Percentiles rank a stretch among this genome's conserved stretches.
Evolutionary conservation across 495 filamentous ascomycete species (phyloP).

Genomic region (Cercophora samala): DNA sequence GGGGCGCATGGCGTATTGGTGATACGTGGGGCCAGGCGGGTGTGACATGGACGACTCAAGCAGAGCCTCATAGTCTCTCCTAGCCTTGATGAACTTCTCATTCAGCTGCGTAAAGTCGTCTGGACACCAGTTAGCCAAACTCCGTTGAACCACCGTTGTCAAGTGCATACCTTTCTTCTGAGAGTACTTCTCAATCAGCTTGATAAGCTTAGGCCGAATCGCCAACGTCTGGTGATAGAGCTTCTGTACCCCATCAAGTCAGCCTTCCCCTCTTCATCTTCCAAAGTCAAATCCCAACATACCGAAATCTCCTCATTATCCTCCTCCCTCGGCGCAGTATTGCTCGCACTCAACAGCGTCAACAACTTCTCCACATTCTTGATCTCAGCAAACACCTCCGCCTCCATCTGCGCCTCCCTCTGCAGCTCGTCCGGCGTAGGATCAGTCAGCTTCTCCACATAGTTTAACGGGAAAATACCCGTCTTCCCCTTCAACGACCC

Average conservation of each 20-base stretch:
- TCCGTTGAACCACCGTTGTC: not conserved
- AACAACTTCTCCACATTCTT: slow-evolving; percentile 98
- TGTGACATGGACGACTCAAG: slow-evolving; percentile 95
- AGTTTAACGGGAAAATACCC: slow-evolving; percentile 97
- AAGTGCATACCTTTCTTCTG: slow-evolving; percentile 83
- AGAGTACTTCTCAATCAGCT: slow-evolving; percentile 97
- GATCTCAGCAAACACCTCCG: slow-evolving; percentile 96
- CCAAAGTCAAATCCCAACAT: slow-evolving; percentile 20
- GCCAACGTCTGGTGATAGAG: slow-evolving; percentile 91
- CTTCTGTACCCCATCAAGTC: slow-evolving; percentile 46
- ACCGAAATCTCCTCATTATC: slow-evolving; percentile 92
- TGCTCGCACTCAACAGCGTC: slow-evolving; percentile 90
- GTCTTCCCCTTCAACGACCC: slow-evolving; percentile 90
- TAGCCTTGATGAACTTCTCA: slow-evolving; percentile 98
- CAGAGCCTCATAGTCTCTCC: slow-evolving; percentile 92
- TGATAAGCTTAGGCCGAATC: slow-evolving; percentile 94
- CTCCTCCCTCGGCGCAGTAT: slow-evolving; percentile 76
- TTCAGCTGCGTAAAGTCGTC: slow-evolving; percentile 98
- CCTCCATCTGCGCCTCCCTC: slow-evolving; percentile 94
- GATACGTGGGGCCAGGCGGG: slow-evolving; percentile 61
- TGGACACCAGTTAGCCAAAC: slow-evolving; percentile 36
- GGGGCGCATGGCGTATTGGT: slow-evolving; percentile 63
- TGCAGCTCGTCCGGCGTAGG: slow-evolving; percentile 93
- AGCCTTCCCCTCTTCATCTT: not conserved
- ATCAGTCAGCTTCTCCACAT: slow-evolving; percentile 95